A percentile compares a stretch with the other conserved stretches of the same genome.
Conservation (phyloP, 1,284 basidiomycete genomes). For the Puccinia novopanici region DNA sequence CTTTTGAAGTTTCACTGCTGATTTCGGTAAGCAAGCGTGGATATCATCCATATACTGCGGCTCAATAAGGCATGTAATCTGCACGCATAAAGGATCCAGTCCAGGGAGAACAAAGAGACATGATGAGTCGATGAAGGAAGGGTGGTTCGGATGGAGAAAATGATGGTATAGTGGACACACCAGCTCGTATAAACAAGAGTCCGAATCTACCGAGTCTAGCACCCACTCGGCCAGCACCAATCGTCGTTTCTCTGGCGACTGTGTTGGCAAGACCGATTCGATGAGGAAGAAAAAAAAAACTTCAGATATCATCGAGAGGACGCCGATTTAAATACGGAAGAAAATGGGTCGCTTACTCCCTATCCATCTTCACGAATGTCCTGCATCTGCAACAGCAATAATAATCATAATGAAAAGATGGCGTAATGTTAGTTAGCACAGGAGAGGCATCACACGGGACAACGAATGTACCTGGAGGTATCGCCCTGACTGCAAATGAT, state of each 20-base stretch:
- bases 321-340: background rate
- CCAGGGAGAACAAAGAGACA: too few species aligned
- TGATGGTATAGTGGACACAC: too few species aligned
- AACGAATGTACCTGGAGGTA: slow-evolving; percentile 22
- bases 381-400: slow-evolving; percentile 22
- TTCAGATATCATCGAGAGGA: background rate
- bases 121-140: too few species aligned
- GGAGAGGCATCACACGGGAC: background rate
- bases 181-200: slow-evolving; percentile 31
- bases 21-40: background rate
- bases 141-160: background rate
- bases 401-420: background rate
- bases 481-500: slow-evolving; percentile 30
- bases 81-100: background rate
- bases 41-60: background rate
- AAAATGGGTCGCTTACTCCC: background rate
- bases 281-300: background rate
- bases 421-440: background rate
- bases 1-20: background rate
- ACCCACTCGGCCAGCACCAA: slow-evolving; percentile 44
- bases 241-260: slow-evolving; percentile 31
- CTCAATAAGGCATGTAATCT: slow-evolving; percentile 4
- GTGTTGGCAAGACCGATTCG: background rate
- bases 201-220: slow-evolving; percentile 20
- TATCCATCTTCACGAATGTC: background rate